Evolutionary conservation across 2,329 filamentous ascomycete species (phyloP), one percentile per base, ranked within the genome.

Genomic region (Penicillium sp.): DNA sequence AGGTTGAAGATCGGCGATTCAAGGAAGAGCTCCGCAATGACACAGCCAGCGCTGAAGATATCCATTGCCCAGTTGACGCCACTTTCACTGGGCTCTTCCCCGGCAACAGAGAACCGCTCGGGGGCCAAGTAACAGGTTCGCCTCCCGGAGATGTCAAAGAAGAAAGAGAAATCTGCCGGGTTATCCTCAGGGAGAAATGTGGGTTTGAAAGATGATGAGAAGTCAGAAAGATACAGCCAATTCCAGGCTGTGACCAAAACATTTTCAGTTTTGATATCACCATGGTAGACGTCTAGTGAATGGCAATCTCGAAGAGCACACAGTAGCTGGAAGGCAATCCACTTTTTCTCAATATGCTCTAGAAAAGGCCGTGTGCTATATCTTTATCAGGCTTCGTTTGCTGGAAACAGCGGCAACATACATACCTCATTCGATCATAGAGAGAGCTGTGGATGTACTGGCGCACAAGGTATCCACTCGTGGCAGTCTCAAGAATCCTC

Each of bases 191-290:
- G 94, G 3, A 99, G 81, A 73, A 91, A 91, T 5, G 92, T 90
- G 11, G 92, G 94, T 71, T 99, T 99, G 79, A 96, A 97, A 0
- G 90, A 88, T 0, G 93, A 92, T 4, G 93, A 96, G 73, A 97
- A 99, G 74, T 99, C 94, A n/a, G 92, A 88, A 38, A 99, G 82
- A 72, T 97, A 99, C 2, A 99, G 82, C 94, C 95, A 99, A 77
- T 97, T 97, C 94, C 94, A 99, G 7, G 94, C 97, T 0, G 94
- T 99, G 50, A 99, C 93, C 47, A 99, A 80, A 36, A 96, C 86
- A 68, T 99, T 99, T 75, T 99, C 93, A 1, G 93, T 94, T 80
- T 99, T 99, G 79, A 99, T 97, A 70, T 99, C 95, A 57, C 94
- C 95, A 72, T 99, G 94, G 72, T 92, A 97, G 50, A 99, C 82